Evolutionary conservation across 139 green algal species (phyloP).

Genomic region (Desmodesmus armatus): DNA sequence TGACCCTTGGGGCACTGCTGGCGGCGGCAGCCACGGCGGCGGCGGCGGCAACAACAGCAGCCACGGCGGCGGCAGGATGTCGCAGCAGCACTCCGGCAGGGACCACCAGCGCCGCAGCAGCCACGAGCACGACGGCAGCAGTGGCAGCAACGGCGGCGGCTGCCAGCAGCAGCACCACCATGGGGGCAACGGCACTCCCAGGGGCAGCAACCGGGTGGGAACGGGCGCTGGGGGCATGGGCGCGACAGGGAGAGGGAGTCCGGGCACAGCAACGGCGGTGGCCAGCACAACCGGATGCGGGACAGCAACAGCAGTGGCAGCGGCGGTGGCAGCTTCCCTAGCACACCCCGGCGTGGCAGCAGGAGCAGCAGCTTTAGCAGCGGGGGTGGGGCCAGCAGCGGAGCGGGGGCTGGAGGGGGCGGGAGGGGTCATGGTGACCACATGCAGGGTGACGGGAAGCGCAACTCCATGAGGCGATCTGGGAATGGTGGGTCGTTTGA

Average conservation of each 20-base stretch:
- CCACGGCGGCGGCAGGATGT: background rate
- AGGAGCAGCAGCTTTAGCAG: no score
- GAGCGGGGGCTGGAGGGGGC: background rate
- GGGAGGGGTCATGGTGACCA: background rate
- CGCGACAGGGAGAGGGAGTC: no score
- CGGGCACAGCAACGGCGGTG: background rate
- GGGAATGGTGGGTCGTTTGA: constrained; percentile 21
- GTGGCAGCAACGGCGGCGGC: background rate
- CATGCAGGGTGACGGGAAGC: constrained; percentile 1
- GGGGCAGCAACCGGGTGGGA: no score
- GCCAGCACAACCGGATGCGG: background rate
- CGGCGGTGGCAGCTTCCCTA: background rate
- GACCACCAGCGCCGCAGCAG: constrained; percentile 16
- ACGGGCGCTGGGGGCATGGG: no score
- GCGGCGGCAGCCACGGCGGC: background rate
- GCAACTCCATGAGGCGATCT: background rate
- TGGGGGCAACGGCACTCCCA: no score
- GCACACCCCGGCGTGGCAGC: no score
- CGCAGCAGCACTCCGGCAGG: no score
- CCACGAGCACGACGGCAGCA: background rate
- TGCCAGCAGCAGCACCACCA: background rate
- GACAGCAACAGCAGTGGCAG: background rate
- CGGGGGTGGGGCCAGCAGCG: background rate
- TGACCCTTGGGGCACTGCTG: background rate
- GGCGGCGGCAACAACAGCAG: background rate